Evolutionary conservation across 75 land plant genomes (phyloP), one percentile per base, ranked within the genome.

Genomic region (Pinus albicaulis): DNA sequence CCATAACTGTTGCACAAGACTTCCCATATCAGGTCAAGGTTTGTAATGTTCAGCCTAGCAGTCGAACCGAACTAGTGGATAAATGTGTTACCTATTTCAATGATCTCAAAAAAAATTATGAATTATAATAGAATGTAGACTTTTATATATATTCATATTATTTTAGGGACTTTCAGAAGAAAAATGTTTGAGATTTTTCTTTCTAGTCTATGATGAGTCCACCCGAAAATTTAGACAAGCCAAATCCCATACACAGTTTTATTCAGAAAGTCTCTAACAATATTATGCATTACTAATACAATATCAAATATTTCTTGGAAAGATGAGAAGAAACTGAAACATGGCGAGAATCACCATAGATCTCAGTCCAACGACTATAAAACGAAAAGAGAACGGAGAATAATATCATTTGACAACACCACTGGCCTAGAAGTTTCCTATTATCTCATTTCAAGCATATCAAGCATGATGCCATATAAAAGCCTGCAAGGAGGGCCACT

Each of bases 1-100:
- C 83, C 82, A 71, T 60, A 75, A n/a, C 85, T 80, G 71, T 68
- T 86, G 68, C 73, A 63, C 15, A 89, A 19, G 31, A 86, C 65
- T 57, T 86, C 91, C 48, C 76, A 83, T 20, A 85, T 78, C 57
- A 85, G 7, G 41, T 81, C 84, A 4, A 79, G 83, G 61, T 87
- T 83, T 57, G 66, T 59, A 19, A 87, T 58, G 20, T 34, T 73
- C 57, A 83, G 56, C 25, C 74, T 79, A 1, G 82, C 70, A 1
- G 23, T 36, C 5, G 75, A 23, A 1, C 82, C 85, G 23, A 65
- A 76, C 78, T 75, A 86, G 26, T 48, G 60, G 31, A 82, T 14
- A 41, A 74, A 72, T 11, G 28, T 72, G 22, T 73, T 75, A 28
- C 87, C 87, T 72, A 16, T 55, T 55, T 15, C 56, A 71, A 53